Evolutionary conservation across 345 rosid genomes (phyloP).

Genomic region (Lepidium didymum): DNA sequence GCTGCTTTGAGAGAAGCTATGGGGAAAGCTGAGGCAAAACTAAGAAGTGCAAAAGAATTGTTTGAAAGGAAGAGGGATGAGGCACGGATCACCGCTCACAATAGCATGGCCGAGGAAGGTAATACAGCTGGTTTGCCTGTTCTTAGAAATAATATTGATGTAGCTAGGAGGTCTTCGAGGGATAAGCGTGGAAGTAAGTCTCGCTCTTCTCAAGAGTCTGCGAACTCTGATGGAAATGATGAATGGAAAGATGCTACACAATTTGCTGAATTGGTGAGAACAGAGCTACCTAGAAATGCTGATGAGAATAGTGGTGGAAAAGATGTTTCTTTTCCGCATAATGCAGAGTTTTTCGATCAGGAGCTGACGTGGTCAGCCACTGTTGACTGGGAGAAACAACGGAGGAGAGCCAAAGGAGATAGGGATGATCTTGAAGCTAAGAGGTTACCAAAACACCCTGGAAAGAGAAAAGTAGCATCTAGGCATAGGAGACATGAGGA

Average conservation of each 20-base stretch:
- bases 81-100: slow-evolving; percentile 28
- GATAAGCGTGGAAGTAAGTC: slow-evolving; percentile 39
- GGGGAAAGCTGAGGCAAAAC: slow-evolving; percentile 68
- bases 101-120: slow-evolving; percentile 32
- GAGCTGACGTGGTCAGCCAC: slow-evolving; percentile 30
- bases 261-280: slow-evolving; percentile 60
- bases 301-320: slow-evolving; percentile 35
- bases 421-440: slow-evolving; percentile 32
- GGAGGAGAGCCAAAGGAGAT: slow-evolving; percentile 27
- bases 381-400: slow-evolving; percentile 31
- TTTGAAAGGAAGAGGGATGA: slow-evolving; percentile 62
- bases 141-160: slow-evolving; percentile 11
- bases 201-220: slow-evolving; percentile 36
- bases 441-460: slow-evolving; percentile 28
- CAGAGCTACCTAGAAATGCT: slow-evolving; percentile 39
- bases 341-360: slow-evolving; percentile 30
- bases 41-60: slow-evolving; percentile 62
- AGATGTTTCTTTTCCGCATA: slow-evolving; percentile 16
- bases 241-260: slow-evolving; percentile 75
- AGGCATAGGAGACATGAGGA: slow-evolving; percentile 31
- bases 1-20: slow-evolving; percentile 80
- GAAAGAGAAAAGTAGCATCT: slow-evolving; percentile 31
- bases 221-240: slow-evolving; percentile 39
- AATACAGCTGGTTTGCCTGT: slow-evolving; percentile 31
- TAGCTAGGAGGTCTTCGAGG: slow-evolving; percentile 21